phyloP scores from a whole-genome alignment of 1,284 basidiomycete species.

The Tylopilus orsonianus region DNA sequence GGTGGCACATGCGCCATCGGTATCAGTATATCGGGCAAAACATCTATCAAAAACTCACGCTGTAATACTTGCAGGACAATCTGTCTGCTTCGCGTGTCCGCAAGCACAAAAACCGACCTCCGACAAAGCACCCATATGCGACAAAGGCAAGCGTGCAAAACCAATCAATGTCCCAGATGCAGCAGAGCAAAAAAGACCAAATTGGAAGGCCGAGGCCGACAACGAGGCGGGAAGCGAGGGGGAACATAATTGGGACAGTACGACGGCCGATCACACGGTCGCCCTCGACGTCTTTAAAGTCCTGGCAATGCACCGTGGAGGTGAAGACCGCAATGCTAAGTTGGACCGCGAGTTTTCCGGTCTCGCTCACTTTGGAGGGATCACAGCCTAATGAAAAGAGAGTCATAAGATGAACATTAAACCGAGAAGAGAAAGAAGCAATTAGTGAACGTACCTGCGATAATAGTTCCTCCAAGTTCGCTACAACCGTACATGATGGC shows the following conservation, averaged over 20 bases:
- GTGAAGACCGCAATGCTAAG: slow-evolving; percentile 27
- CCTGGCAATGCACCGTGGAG: slow-evolving; percentile 42
- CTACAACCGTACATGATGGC: slow-evolving; percentile 38
- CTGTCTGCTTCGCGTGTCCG: slow-evolving; percentile 26
- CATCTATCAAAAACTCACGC: too few relatives aligned
- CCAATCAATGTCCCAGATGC: slow-evolving; percentile 28
- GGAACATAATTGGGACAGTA: slow-evolving; percentile 38
- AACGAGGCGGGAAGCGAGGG: slow-evolving; percentile 24
- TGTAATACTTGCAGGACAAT: slow-evolving; percentile 33
- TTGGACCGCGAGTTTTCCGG: slow-evolving; percentile 23
- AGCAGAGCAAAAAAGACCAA: slow-evolving; percentile 23
- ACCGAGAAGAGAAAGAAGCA: neutral
- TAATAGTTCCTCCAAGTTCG: slow-evolving; percentile 39
- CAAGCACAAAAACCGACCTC: slow-evolving; percentile 27
- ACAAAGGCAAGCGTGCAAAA: slow-evolving; percentile 23
- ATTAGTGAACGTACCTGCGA: slow-evolving; percentile 34
- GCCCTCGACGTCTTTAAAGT: slow-evolving; percentile 39
- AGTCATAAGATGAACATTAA: neutral
- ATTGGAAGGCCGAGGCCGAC: slow-evolving; percentile 23
- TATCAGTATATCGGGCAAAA: slow-evolving; percentile 1
- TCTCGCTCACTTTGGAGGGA: slow-evolving; percentile 17
- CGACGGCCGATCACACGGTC: slow-evolving; percentile 33
- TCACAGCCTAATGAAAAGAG: too few relatives aligned
- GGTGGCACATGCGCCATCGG: neutral
- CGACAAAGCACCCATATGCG: slow-evolving; percentile 26